Evolutionary conservation across 106 monocot genomes (phyloP).

Genomic region (Posidonia australis): DNA sequence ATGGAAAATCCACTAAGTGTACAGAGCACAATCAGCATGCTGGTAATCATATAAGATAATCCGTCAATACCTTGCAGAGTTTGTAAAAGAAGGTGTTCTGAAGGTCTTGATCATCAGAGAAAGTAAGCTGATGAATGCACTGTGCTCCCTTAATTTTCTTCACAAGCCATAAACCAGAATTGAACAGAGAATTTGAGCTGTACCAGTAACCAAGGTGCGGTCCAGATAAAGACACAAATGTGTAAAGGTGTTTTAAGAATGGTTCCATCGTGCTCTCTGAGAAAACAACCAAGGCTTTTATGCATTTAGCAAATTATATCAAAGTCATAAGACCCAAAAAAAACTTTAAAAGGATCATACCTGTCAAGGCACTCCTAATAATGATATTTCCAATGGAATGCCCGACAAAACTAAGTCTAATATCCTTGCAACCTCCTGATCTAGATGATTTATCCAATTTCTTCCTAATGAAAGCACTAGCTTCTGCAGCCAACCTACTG

Average conservation of each 20-base stretch:
- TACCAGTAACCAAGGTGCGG: slow-evolving; percentile 94
- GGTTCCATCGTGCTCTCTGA: slow-evolving; percentile 70
- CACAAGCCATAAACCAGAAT: slow-evolving; percentile 91
- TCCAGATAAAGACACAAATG: slow-evolving; percentile 91
- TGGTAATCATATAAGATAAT: background rate
- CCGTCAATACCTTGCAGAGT: slow-evolving; percentile 69
- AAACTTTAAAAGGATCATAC: slow-evolving; percentile 22
- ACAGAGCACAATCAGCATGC: too few relatives aligned
- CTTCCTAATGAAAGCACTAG: slow-evolving; percentile 51
- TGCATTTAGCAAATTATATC: background rate
- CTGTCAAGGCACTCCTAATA: slow-evolving; percentile 83
- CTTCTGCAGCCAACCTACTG: slow-evolving; percentile 77
- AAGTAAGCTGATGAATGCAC: slow-evolving; percentile 90
- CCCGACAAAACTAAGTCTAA: slow-evolving; percentile 93
- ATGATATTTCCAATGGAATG: slow-evolving; percentile 99
- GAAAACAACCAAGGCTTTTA: slow-evolving; percentile 9
- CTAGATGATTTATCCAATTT: slow-evolving; percentile 66
- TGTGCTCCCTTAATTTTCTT: slow-evolving; percentile 85
- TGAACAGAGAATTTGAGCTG: slow-evolving; percentile 92
- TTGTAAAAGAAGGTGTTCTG: slow-evolving; percentile 92
- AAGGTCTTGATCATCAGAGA: slow-evolving; percentile 77
- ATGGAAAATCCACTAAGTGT: too few relatives aligned
- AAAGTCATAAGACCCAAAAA: background rate
- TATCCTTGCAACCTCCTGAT: slow-evolving; percentile 70
- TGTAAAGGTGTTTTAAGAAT: slow-evolving; percentile 63